Evolutionary conservation across 331 rosid genomes (phyloP), one percentile per base, ranked within the genome.

Genomic region (Malus hybrid): DNA sequence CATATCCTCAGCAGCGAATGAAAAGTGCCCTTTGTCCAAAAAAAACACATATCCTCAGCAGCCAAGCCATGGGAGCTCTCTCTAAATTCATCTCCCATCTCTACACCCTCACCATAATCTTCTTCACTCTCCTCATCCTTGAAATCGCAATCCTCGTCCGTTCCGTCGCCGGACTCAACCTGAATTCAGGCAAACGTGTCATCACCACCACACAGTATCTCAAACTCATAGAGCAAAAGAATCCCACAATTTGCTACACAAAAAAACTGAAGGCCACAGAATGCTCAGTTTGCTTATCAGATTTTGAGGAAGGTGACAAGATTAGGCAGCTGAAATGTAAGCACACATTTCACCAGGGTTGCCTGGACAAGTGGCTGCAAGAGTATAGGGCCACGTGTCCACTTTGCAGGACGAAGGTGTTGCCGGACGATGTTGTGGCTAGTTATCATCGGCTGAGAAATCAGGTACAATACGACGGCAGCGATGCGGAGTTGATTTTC

Each of bases 321-420:
- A 78, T 90, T 6, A 80, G 99, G 81, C 85, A 69, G 70, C 85
- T 95, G 76, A 84, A 84, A 33, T 95, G 99, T 71, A 76, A 85
- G 69, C 97, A 95, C 79, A 83, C 88, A 7, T 95, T 92, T 76
- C 99, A 95, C 79, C 87, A 70, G 84, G 93, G 88, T 62, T 92
- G 99, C 59, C 84, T 95, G 61, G 99, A 92, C 74, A 86, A 72
- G 70, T 95, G 99, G 99, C 82, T 95, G 76, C 90, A 89, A 42
- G 87, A 86, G 69, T 89, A 80, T 32, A 86, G 81, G 79, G 96
- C 97, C 39, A 95, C 97, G 5, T 95, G 99, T 68, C 99, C 99
- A 1, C 97, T 95, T 24, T 95, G 99, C 83, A 80, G 99, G 81
- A 80, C 76, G 55, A 87, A 90, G 67, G 89, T 90, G 7, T 42